These are phyloP conservation scores for Schrenkiella parvula DNA, from an alignment of 345 rosid genomes.

Conservation along the genomic window DNA sequence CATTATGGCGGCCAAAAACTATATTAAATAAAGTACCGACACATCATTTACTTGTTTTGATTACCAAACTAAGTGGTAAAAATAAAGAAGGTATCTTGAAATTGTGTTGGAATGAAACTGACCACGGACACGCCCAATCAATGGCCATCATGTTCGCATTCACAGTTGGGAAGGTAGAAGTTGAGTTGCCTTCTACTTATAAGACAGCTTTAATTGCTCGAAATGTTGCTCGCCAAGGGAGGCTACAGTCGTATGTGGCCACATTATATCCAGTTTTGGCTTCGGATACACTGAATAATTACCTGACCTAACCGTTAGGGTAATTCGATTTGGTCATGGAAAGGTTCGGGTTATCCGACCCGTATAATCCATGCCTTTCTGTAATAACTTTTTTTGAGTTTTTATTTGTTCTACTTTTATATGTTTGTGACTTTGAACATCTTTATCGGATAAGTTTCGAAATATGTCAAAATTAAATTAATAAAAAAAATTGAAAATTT, in stretches of 20 bases:
- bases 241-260: background rate
- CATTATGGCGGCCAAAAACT: background rate
- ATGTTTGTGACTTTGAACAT: too few relatives aligned
- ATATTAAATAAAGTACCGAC: background rate
- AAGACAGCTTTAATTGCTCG: background rate
- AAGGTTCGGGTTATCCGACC: too few relatives aligned
- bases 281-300: too few relatives aligned
- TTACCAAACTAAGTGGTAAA: background rate
- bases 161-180: background rate
- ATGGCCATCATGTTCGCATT: background rate
- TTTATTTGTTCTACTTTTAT: too few relatives aligned
- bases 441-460: too few relatives aligned
- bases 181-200: background rate
- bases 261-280: background rate
- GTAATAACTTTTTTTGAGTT: too few relatives aligned
- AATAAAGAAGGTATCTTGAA: background rate
- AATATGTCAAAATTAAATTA: too few relatives aligned
- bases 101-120: background rate
- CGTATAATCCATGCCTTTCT: too few relatives aligned
- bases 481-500: too few relatives aligned
- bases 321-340: too few relatives aligned
- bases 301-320: too few relatives aligned
- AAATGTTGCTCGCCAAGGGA: background rate
- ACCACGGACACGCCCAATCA: background rate
- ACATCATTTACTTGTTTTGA: slow-evolving; percentile 5